These are phyloP conservation scores for Wickerhamiella parazyma DNA, from an alignment of 805 yeast species.

Conservation along the genomic window DNA sequence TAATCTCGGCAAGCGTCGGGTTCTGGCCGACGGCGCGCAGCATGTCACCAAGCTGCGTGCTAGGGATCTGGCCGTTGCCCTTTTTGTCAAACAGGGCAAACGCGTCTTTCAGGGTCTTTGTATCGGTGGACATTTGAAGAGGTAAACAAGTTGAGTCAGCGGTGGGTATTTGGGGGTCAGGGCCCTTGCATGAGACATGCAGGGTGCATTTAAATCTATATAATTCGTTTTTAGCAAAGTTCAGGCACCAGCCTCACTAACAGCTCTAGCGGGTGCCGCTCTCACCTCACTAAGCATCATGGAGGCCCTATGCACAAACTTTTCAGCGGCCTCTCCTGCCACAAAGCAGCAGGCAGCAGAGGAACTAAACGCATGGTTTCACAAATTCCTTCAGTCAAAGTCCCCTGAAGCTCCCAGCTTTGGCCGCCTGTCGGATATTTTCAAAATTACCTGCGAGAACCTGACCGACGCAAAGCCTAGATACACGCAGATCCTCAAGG, in stretches of 20 bases:
- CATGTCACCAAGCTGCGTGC: constrained; percentile 77
- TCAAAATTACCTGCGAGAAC: constrained; percentile 9
- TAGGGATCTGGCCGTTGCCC: constrained; percentile 83
- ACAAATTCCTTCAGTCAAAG: constrained; percentile 4
- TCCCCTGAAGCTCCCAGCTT: not conserved
- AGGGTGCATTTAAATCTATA: no score
- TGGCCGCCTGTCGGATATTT: not conserved
- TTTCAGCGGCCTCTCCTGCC: not conserved
- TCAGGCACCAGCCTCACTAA: no score
- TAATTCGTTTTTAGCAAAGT: no score
- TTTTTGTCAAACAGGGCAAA: constrained; percentile 93
- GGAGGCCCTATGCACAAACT: not conserved
- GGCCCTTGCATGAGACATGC: not conserved
- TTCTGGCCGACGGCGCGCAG: constrained; percentile 96
- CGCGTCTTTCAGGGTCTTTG: constrained; percentile 66
- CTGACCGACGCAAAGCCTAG: constrained; percentile 11
- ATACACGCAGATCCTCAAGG: constrained; percentile 6
- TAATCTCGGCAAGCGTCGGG: constrained; percentile 84
- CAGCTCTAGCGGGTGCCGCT: no score
- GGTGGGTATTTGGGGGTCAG: not conserved
- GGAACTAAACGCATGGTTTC: not conserved
- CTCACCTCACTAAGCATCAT: not conserved
- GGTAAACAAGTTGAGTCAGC: constrained; percentile 4
- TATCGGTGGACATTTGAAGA: constrained; percentile 16
- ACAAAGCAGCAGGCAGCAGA: not conserved